Evolutionary conservation across 371 early-diverging fungal species (phyloP).

Genomic region (Apophysomyces variabilis): DNA sequence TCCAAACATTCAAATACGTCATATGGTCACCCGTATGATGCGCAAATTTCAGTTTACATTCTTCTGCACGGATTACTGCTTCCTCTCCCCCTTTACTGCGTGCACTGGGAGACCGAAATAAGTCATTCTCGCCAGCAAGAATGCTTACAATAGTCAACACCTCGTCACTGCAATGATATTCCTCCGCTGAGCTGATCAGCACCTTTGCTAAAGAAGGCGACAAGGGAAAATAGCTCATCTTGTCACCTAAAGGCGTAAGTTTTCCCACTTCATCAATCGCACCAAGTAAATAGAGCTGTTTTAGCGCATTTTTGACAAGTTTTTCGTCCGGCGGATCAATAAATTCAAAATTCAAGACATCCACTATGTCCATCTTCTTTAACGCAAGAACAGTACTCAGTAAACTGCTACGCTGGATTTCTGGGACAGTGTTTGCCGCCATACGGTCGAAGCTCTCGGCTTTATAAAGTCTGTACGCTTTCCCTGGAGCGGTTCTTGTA

Average conservation of each 20-base stretch:
- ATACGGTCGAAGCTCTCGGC: constrained; percentile 83
- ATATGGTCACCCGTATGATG: constrained; percentile 90
- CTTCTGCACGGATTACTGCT: constrained; percentile 77
- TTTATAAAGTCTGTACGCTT: constrained; percentile 96
- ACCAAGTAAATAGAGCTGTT: constrained; percentile 93
- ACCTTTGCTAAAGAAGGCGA: constrained; percentile 94
- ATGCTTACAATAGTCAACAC: constrained; percentile 67
- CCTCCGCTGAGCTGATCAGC: constrained; percentile 68
- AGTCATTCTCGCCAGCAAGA: constrained; percentile 86
- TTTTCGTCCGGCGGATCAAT: constrained; percentile 92
- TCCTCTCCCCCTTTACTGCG: constrained; percentile 65
- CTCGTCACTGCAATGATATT: constrained; percentile 50
- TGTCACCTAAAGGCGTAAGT: constrained; percentile 90
- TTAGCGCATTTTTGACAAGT: constrained; percentile 84
- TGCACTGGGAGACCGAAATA: constrained; percentile 68
- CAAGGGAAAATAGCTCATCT: constrained; percentile 95
- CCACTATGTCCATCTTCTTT: constrained; percentile 91
- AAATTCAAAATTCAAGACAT: constrained; percentile 95
- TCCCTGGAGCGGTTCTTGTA: constrained; percentile 75
- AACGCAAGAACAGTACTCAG: constrained; percentile 86
- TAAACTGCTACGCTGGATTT: constrained; percentile 94
- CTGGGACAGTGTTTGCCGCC: constrained; percentile 89
- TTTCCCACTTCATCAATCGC: constrained; percentile 91
- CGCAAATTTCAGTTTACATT: constrained; percentile 69
- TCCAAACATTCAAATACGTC: constrained; percentile 86